Conservation (phyloP, 2,329 filamentous ascomycete genomes). For the Celoporthe dispersa region DNA sequence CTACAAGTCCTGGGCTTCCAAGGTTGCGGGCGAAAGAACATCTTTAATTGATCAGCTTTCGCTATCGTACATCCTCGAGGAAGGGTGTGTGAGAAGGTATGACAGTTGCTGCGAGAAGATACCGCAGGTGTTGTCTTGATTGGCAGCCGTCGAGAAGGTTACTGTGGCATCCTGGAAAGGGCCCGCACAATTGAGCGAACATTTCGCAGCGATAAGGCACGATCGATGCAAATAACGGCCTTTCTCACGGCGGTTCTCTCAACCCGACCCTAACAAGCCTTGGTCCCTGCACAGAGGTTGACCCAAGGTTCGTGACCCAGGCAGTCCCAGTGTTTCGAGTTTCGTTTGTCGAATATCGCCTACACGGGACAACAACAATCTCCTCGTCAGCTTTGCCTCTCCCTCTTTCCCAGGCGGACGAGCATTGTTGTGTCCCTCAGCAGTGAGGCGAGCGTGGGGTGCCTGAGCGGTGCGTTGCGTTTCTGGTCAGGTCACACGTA, state of each 20-base stretch:
- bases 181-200: constrained; percentile 22
- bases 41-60: background rate
- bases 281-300: constrained; percentile 4
- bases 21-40: background rate
- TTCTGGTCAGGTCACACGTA: background rate
- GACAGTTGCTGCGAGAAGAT: background rate
- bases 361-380: background rate
- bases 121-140: constrained; percentile 8
- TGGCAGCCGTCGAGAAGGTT: background rate
- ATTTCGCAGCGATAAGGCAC: constrained; percentile 14
- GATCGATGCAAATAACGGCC: constrained; percentile 17
- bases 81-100: background rate
- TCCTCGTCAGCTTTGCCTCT: background rate
- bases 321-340: constrained; percentile 8
- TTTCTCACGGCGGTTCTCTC: constrained; percentile 18
- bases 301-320: constrained; percentile 9
- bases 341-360: background rate
- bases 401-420: background rate
- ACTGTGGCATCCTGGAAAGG: constrained; percentile 16
- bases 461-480: background rate
- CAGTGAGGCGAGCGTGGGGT: background rate
- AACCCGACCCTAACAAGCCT: background rate
- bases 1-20: background rate
- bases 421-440: background rate
- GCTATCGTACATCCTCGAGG: background rate